Evolutionary conservation across 441 rosid species (phyloP), one percentile per base, ranked within the genome.

Genomic region (Cnidoscolus chayamansa): DNA sequence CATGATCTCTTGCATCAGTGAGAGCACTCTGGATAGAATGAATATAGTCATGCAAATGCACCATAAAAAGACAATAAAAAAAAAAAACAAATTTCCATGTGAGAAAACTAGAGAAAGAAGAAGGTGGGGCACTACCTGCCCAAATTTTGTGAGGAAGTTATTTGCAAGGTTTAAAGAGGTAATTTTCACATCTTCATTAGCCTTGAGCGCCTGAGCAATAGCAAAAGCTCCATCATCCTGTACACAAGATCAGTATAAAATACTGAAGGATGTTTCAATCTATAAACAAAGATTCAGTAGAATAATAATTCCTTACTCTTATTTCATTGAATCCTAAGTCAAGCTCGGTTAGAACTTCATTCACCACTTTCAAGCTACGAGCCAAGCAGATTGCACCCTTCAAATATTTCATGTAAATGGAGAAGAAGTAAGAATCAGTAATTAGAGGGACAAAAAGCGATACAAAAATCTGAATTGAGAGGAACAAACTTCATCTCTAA

Each of bases 181-280:
- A 53, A 94, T 87, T 8, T 89, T 87, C 12, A 92, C 94, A 80
- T 92, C 97, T 84, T 89, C 95, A 72, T 92, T 94, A 17, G 93
- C 87, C 85, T 94, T 94, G 72, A 94, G 85, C 15, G 97, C 97
- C 84, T 89, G 97, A 68, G 97, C 97, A 71, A 94, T 90, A 19
- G 98, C 87, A 32, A 94, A 94, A 73, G 95, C 98, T 40, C 97
- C 98, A 73, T 94, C 97, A 74, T 94, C 97, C 98, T 94, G 79
- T 55, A 73, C 61, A 40, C 12, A 70, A 45, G 53, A 57, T 60
- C 9, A 45, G 74, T 5, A 30, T 71, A 57, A 76, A 69, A 69
- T 19, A 68, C 53, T 32, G 35, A 40, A 65, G 9, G n/a, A 63
- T 3, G 16, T 43, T 47, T 51, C 11, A 25, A 25, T 62, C 59